Percentiles rank a stretch among this genome's conserved stretches.
phyloP scores from a whole-genome alignment of 495 filamentous ascomycete genomes.

The Xanthoparmelia taractica region DNA sequence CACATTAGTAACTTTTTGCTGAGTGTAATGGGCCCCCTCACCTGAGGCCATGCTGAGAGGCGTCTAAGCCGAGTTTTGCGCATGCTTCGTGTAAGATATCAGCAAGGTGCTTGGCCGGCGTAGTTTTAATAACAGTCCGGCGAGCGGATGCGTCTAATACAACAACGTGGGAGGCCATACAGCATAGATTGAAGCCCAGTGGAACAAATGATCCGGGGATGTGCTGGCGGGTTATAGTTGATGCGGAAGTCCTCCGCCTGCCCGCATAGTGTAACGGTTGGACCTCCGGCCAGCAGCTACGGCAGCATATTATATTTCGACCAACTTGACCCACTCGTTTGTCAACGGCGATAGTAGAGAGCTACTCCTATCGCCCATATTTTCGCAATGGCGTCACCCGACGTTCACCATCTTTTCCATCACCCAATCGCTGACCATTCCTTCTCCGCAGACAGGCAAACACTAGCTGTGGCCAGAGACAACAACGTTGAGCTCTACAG shows the following conservation, averaged over 20 bases:
- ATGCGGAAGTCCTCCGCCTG: background rate
- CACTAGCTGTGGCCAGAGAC: conserved; percentile 85
- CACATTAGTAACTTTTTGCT: conserved; percentile 5
- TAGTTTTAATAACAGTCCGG: conserved; percentile 72
- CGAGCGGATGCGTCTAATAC: conserved; percentile 72
- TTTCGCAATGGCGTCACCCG: conserved; percentile 65
- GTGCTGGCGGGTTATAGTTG: background rate
- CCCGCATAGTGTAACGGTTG: background rate
- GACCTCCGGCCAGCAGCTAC: background rate
- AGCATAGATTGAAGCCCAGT: conserved; percentile 10
- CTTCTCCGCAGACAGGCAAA: conserved; percentile 84
- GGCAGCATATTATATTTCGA: background rate
- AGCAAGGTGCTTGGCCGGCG: conserved; percentile 65
- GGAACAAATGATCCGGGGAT: background rate
- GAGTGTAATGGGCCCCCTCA: conserved; percentile 42
- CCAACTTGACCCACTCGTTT: conserved; percentile 5
- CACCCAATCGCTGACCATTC: conserved; percentile 95
- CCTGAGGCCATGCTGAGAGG: conserved; percentile 77
- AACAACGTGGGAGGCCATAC: conserved; percentile 83
- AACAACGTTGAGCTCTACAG: conserved; percentile 85
- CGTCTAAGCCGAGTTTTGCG: conserved; percentile 59
- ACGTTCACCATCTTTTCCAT: conserved; percentile 96
- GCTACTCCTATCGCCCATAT: conserved; percentile 86
- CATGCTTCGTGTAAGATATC: conserved; percentile 86
- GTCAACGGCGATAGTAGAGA: conserved; percentile 83